Evolutionary conservation across 495 filamentous ascomycete species (phyloP), one percentile per base, ranked within the genome.

Genomic region (Aeminium ludgeri): DNA sequence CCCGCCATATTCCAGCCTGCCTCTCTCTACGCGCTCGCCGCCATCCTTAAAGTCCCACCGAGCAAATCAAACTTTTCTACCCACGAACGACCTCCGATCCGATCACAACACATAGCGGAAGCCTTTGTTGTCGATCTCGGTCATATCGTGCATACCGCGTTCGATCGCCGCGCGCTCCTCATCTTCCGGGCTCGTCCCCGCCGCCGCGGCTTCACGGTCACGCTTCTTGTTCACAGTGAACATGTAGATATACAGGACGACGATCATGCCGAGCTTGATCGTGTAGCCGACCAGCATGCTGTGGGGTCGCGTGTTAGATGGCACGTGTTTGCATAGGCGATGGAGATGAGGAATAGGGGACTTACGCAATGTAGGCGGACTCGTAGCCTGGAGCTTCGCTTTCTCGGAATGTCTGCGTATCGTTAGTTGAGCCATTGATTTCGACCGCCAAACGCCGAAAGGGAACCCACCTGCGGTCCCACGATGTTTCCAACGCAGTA

Each of bases 101-200:
- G 19, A 13, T 23, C 19, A 36, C 34, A 42, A 30, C 12, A 15
- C 63, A 44, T 72, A 72, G 52, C 68, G 53, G 47, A 74, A 74
- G 1, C 57, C 64, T 47, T 63, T 66, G 34, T 74, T 74, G 18
- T 72, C 68, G 12, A 74, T 51, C 50, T 74, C 68, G 0, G 69
- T 72, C 57, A 66, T 56, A 43, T 72, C 68, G 55, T 67, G 53
- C 68, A 73, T 74, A 11, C 69, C 69, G 41, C 50, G 57, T 41
- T 72, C 67, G 33, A 72, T 62, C 0, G 66, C 67, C 27, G 65
- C 66, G 41, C 54, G 56, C 30, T 65, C 59, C 38, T 65, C 60
- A 15, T 60, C 59, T 2, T 57, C 53, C 0, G 51, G 52, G 1
- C 41, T 30, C n/a, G 33, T 41, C 16, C 51, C 38, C 27, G 53